Conservation (phyloP, 1,139 yeast genomes). For the Trichomonascaceae sp. region DNA sequence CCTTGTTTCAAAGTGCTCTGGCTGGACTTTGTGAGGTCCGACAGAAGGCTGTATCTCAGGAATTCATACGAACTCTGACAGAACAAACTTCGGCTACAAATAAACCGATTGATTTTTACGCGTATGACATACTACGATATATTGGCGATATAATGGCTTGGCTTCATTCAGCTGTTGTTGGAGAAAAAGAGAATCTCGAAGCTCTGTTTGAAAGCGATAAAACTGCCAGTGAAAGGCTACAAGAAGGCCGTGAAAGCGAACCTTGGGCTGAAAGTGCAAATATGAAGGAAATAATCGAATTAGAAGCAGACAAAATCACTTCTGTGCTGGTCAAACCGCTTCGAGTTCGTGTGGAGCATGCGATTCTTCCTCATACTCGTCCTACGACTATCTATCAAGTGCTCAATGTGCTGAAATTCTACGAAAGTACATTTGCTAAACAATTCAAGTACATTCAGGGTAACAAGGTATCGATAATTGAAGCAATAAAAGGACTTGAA, state of each 20-base stretch:
- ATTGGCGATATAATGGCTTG: conserved; percentile 87
- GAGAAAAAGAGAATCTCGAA: conserved; percentile 73
- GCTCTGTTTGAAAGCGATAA: conserved; percentile 44
- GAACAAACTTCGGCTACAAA: conserved; percentile 34
- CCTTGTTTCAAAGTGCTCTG: conserved; percentile 32
- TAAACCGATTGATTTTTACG: conserved; percentile 57
- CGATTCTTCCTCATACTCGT: conserved; percentile 59
- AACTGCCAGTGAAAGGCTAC: conserved; percentile 28
- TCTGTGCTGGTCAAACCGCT: conserved; percentile 47
- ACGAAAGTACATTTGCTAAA: conserved; percentile 62
- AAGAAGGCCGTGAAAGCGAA: conserved; percentile 25
- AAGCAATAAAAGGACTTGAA: conserved; percentile 24
- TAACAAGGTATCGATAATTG: conserved; percentile 19
- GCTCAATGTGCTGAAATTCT: conserved; percentile 58
- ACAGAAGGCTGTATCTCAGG: conserved; percentile 29
- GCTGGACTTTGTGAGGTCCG: conserved; percentile 30
- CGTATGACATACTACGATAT: conserved; percentile 77
- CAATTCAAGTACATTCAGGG: conserved; percentile 18
- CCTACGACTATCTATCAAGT: conserved; percentile 52
- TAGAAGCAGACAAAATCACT: conserved; percentile 41
- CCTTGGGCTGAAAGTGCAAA: conserved; percentile 29
- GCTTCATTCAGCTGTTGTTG: conserved; percentile 81
- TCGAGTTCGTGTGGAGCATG: conserved; percentile 53
- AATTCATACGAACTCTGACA: conserved; percentile 51
- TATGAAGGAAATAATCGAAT: conserved; percentile 22